Percentiles rank a stretch among this genome's conserved stretches.
Conservation (phyloP, 768 basidiomycete genomes). For the Termitomyces sp. region DNA sequence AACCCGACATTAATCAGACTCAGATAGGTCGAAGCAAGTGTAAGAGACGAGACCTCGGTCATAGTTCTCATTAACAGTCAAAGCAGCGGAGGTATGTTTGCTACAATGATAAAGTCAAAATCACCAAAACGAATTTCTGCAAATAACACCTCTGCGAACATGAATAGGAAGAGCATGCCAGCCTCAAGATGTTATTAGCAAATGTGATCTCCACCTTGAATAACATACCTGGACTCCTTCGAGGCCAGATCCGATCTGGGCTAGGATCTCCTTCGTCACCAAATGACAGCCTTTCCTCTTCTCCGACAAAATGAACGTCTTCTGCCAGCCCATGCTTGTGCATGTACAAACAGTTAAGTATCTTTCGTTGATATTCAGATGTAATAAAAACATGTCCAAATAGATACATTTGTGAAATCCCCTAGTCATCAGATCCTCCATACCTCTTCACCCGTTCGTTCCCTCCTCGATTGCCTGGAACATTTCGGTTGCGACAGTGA, state of each 20-base stretch:
- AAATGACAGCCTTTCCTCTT: conserved; percentile 71
- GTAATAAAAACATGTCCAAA: background rate
- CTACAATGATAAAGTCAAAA: conserved; percentile 9
- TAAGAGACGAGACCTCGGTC: conserved; percentile 59
- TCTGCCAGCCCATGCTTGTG: conserved; percentile 80
- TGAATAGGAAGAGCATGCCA: conserved; percentile 87
- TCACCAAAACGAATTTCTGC: background rate
- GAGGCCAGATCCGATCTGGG: conserved; percentile 64
- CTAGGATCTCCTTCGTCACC: conserved; percentile 69
- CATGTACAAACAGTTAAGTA: background rate
- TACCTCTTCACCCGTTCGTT: conserved; percentile 50
- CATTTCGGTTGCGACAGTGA: conserved; percentile 84
- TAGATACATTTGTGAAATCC: background rate
- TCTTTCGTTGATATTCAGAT: background rate
- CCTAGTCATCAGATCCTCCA: conserved; percentile 19
- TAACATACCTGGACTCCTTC: conserved; percentile 52
- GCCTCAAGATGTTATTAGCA: conserved; percentile 33
- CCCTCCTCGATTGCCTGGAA: conserved; percentile 88
- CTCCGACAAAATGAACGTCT: conserved; percentile 61
- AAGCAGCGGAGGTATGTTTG: conserved; percentile 70
- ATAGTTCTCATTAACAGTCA: conserved; percentile 87
- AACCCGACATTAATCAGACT: background rate
- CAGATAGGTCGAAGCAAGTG: conserved; percentile 24
- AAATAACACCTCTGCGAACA: conserved; percentile 39
- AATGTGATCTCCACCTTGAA: background rate